A percentile compares a stretch with the other conserved stretches of the same genome.
Evolutionary conservation across 495 filamentous ascomycete genomes (phyloP).

Genomic region (Lichina pygmaea): DNA sequence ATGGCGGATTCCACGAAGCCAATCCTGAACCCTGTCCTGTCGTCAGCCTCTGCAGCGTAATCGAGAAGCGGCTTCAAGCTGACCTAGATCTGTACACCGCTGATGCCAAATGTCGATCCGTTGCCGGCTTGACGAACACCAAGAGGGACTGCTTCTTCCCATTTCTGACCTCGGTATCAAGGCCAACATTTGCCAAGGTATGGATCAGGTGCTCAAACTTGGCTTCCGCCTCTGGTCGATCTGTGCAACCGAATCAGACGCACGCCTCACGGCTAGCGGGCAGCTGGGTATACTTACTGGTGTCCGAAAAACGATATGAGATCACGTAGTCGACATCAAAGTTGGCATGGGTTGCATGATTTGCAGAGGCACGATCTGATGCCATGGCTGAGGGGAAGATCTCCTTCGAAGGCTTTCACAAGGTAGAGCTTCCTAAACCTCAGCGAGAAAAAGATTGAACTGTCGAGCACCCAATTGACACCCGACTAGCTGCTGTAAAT

Average conservation of each 20-base stretch:
- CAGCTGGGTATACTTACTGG: slow-evolving; percentile 18
- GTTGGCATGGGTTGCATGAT: slow-evolving; percentile 19
- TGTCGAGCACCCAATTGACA: too few relatives aligned
- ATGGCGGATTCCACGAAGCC: slow-evolving; percentile 73
- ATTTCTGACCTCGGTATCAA: slow-evolving; percentile 63
- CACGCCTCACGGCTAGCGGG: not conserved
- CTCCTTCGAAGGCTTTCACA: too few relatives aligned
- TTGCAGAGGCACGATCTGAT: not conserved
- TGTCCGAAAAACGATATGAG: slow-evolving; percentile 40
- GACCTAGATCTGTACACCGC: slow-evolving; percentile 45
- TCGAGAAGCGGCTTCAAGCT: slow-evolving; percentile 2
- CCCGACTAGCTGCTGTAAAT: too few relatives aligned
- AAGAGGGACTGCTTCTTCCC: slow-evolving; percentile 54
- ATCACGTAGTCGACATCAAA: slow-evolving; percentile 84
- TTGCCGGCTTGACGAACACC: slow-evolving; percentile 57
- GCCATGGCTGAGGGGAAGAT: slow-evolving; percentile 1
- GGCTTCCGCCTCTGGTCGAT: slow-evolving; percentile 34
- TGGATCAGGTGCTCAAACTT: slow-evolving; percentile 51
- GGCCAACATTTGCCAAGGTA: slow-evolving; percentile 41
- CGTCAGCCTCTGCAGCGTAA: not conserved
- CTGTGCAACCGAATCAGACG: slow-evolving; percentile 15
- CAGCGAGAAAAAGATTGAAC: too few relatives aligned
- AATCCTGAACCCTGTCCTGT: slow-evolving; percentile 54
- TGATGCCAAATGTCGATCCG: slow-evolving; percentile 27
- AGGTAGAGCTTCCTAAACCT: too few relatives aligned